Base-by-base conservation (phyloP, 352 stramenopile species). In the Phytophthora citricola region DNA sequence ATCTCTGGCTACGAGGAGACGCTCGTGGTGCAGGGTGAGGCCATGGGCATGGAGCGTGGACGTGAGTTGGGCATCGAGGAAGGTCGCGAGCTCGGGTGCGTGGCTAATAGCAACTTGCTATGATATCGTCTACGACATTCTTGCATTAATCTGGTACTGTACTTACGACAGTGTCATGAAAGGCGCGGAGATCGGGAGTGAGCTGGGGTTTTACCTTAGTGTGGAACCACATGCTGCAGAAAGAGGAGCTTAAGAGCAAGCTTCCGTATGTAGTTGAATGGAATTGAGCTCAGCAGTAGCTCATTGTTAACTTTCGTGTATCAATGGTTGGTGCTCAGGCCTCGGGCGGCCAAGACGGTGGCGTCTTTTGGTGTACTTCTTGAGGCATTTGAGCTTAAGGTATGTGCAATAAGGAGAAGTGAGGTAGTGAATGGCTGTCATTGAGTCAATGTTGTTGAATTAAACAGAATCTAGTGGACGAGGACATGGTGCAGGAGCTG, bases 191-290 rank as follows among this genome's bases (percentile, higher is more conserved):
- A 89, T 95, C 34, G 87, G 87, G 29, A 85, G 79, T n/a, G 87
- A 95, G 58, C 52, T 93, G 43, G 87, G 87, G 0, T 95, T 95
- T 64, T 95, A 95, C 58, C 79, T 51, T 79, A 7, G 76, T 91
- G 40, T 95, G 85, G 87, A 71, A 62, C 40, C 51, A 79, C 32
- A 90, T 92, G 76, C 54, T 90, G 43, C 57, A 85, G 24, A 67
- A 36, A 5, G 71, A 86, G 12, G 26, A 64, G 2, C 58, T 74
- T 24, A 63, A 69, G 49, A 49, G 56, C 15, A 80, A 78, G 69
- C 78, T 90, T 31, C 76, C 69, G 84, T 91, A 49, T 31, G 73
- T 71, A 5, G 29, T 52, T 6, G 26, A 9, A 8, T 20, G 24
- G 54, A 27, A 20, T 22, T 4, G 17, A 61, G 10, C 20, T 65